Conservation (phyloP, 2,329 filamentous ascomycete genomes). For the Verticillium nonalfalfae region DNA sequence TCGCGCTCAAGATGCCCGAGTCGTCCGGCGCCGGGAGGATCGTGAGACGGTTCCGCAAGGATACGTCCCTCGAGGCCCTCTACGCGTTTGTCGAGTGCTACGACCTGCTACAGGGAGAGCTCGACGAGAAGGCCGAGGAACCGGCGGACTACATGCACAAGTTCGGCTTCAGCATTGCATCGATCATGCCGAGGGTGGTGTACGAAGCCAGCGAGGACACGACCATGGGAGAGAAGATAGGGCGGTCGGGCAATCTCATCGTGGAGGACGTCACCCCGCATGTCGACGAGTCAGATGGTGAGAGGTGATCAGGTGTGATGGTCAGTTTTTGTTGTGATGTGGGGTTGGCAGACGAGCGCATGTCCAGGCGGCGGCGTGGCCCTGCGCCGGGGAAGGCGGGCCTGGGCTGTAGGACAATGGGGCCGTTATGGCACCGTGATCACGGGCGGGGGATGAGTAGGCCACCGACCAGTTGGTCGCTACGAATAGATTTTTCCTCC, state of each 20-base stretch:
- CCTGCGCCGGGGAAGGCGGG: too few relatives aligned
- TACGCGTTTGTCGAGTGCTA: slow-evolving; percentile 97
- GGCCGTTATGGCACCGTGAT: not conserved
- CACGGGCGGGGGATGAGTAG: not conserved
- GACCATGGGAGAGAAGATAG: slow-evolving; percentile 67
- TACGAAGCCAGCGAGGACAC: slow-evolving; percentile 63
- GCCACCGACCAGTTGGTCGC: not conserved
- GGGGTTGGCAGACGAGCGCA: not conserved
- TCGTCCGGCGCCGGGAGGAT: slow-evolving; percentile 61
- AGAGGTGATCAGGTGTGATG: not conserved
- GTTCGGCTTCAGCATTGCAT: slow-evolving; percentile 81
- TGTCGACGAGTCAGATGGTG: slow-evolving; percentile 8
- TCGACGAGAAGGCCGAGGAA: slow-evolving; percentile 36
- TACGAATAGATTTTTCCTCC: not conserved
- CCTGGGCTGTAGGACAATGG: not conserved
- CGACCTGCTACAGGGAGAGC: slow-evolving; percentile 48
- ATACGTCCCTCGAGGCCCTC: slow-evolving; percentile 75
- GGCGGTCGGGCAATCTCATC: slow-evolving; percentile 79
- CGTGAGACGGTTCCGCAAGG: slow-evolving; percentile 64
- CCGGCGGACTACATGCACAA: slow-evolving; percentile 70
- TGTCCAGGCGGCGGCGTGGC: not conserved
- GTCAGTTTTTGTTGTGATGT: not conserved
- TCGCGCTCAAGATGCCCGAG: slow-evolving; percentile 59
- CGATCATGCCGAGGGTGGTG: slow-evolving; percentile 76
- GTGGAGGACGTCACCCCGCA: slow-evolving; percentile 61